phyloP scores from a whole-genome alignment of 164 flowering plant species.

The Cinnamomum chago region DNA sequence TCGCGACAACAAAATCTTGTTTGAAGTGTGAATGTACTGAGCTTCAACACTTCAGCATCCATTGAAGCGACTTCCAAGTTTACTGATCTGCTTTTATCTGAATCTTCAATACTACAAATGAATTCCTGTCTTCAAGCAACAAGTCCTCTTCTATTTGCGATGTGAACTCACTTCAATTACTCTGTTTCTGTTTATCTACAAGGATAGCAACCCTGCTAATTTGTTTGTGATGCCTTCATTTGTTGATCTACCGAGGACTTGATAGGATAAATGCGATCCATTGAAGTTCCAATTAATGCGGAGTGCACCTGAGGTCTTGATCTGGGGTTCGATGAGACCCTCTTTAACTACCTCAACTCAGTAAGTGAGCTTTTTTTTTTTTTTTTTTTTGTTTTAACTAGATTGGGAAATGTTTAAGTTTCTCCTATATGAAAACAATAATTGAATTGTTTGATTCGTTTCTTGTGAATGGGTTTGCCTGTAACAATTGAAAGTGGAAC shows the following conservation, averaged over 20 bases:
- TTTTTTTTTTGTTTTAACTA: not conserved
- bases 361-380: not conserved
- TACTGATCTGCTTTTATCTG: constrained; percentile 4
- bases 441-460: not conserved
- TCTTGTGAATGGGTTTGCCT: not conserved
- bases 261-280: not conserved
- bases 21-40: not conserved
- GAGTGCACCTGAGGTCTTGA: no score
- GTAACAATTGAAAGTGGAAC: not conserved
- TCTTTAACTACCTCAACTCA: no score
- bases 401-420: not conserved
- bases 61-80: not conserved
- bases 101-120: constrained; percentile 7
- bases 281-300: not conserved
- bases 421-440: not conserved
- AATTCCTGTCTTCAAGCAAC: not conserved
- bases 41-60: not conserved
- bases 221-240: not conserved
- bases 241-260: not conserved
- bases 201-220: not conserved
- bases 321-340: no score
- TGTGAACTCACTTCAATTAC: not conserved
- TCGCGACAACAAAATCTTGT: not conserved
- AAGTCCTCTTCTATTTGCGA: not conserved
- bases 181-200: not conserved